Evolutionary conservation across 345 rosid genomes (phyloP), one percentile per base, ranked within the genome.

Genomic region (Pistacia atlantica): DNA sequence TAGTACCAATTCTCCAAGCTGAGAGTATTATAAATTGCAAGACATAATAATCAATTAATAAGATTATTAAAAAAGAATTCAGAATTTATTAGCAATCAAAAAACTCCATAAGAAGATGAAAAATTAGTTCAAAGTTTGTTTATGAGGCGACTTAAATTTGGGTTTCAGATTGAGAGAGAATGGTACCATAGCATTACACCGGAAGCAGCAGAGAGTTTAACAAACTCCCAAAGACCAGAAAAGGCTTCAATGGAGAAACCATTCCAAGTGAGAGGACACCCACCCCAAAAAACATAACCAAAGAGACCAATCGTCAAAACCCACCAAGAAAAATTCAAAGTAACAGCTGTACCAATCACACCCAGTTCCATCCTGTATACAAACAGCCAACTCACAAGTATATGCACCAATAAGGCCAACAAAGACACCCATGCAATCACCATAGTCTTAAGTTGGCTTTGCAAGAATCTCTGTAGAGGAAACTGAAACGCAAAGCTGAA

Each of bases 1-100:
- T 89, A 93, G 76, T 93, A 89, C 99, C 99, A 93, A 64, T 84
- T 95, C 83, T 95, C 99, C 90, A 95, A 82, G 84, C 99, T 93
- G 86, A 69, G 11, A 67, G 3, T 48, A 3, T 12, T 13, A 35
- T n/a, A 14, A 70, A 22, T 1, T 17, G 35, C 38, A 1, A n/a
- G 46, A 42, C 10, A 42, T 42, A 42, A 42, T 42, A 1, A 42
- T 42, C 46, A 42, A 42, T 42, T 5, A 8, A 42, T 1, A 42
- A 42, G 46, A 42, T 42, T 42, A 42, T 42, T 42, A 8, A 42
- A 42, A 6, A 42, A 42, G 46, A 6, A 7, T 0, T 5, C 8
- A 5, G 9, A 42, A 42, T 8, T 42, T 0, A n/a, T 45, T 13
- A 17, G 33, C 33, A 55, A 35, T 31, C 5, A 55, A 8, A 2